Percentiles rank a stretch among this genome's conserved stretches.
Conservation (phyloP, 805 yeast species). For the Priceomyces haplophilus region DNA sequence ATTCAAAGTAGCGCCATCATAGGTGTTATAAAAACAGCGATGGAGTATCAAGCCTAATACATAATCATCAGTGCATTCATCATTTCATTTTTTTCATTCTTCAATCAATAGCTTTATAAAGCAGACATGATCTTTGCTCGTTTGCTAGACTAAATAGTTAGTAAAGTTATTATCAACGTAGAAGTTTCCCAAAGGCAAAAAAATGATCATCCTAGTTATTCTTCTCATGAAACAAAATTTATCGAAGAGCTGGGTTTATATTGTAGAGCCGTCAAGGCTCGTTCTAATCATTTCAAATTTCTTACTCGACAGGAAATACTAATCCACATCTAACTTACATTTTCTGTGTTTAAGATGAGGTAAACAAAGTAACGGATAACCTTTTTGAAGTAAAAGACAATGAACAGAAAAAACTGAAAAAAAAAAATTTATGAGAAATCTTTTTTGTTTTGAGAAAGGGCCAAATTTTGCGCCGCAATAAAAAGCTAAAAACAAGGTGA, state of each 20-base stretch:
- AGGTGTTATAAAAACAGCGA: conserved; percentile 73
- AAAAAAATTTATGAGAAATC: not conserved
- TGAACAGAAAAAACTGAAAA: not conserved
- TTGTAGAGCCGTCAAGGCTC: conserved; percentile 23
- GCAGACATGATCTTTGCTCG: not conserved
- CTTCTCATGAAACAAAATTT: conserved; percentile 24
- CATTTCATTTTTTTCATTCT: not conserved
- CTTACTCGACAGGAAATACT: not conserved
- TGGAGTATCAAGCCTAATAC: conserved; percentile 36
- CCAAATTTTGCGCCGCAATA: not conserved
- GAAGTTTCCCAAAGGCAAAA: not conserved
- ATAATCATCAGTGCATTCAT: not conserved
- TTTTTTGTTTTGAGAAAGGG: not conserved
- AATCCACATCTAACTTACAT: not conserved
- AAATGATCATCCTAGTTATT: conserved; percentile 18
- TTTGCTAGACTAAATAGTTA: not conserved
- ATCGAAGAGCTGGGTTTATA: conserved; percentile 28
- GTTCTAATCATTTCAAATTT: conserved; percentile 18
- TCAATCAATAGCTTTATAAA: not conserved
- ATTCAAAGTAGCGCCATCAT: conserved; percentile 87
- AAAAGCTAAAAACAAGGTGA: not conserved
- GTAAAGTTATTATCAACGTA: not conserved
- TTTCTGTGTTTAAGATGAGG: no score
- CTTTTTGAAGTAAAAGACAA: no score
- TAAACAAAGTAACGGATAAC: no score